Conservation (phyloP, 176 grass and related monocot species). For the Carex cristatella region DNA sequence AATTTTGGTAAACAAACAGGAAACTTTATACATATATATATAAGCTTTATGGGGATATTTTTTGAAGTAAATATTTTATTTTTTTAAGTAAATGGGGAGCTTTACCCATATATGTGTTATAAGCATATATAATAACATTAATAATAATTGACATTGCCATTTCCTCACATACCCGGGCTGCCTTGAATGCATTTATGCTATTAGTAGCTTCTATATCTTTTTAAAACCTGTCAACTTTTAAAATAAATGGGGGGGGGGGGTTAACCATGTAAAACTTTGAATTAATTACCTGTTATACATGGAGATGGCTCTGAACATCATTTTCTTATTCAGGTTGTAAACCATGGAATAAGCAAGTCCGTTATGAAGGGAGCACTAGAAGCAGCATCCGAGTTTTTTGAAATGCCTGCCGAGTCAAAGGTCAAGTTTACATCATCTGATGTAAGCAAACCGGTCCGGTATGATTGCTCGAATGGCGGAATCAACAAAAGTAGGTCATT, state of each 20-base stretch:
- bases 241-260: background rate
- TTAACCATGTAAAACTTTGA: background rate
- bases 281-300: background rate
- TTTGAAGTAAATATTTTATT: background rate
- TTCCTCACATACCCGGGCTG: background rate
- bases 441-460: slow-evolving; percentile 44
- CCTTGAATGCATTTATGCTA: background rate
- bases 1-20: background rate
- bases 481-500: slow-evolving; percentile 36
- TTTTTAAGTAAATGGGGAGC: background rate
- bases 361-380: slow-evolving; percentile 46
- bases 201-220: background rate
- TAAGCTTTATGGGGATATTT: background rate
- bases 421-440: slow-evolving; percentile 47
- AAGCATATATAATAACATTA: background rate
- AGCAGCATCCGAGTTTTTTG: slow-evolving; percentile 62
- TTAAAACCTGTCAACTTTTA: background rate
- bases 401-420: slow-evolving; percentile 44
- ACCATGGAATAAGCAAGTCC: slow-evolving; percentile 60
- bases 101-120: background rate
- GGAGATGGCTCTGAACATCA: background rate
- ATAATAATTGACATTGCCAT: background rate
- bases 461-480: slow-evolving; percentile 42
- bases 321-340: slow-evolving; percentile 55
- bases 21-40: background rate